Evolutionary conservation across 2,329 filamentous ascomycete species (phyloP), one percentile per base, ranked within the genome.

Genomic region (Scopulariopsis brevicaulis): DNA sequence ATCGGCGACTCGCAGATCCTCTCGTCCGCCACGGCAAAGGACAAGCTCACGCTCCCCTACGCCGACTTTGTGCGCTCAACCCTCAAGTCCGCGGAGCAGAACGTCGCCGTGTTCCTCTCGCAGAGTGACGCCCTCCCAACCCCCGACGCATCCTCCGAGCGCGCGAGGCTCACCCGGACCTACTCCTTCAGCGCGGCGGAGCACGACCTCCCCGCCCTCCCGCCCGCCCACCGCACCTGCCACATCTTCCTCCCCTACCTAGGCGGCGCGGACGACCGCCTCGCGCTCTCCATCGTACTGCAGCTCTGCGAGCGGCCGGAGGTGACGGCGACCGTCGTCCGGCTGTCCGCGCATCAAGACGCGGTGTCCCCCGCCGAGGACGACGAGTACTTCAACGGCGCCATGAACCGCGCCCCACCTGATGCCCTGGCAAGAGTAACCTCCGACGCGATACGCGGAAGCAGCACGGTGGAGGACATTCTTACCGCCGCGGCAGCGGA

Each of bases 211-310:
- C 73, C 79, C 0, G 72, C 80, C 22, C 74, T 79, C 1, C 83
- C 86, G 0, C 77, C 85, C 5, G 75, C 77, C 6, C 82, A 89
- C 65, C 85, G 84, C 60, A 84, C 83, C 40, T 90, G 96, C 67
- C 90, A 93, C 67, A 80, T 97, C 63, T 92, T 96, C 68, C 77
- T 96, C 57, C 87, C 92, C 0, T 97, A 90, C 71, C 85, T 96
- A 60, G 92, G 93, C 20, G 46, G 46, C 11, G 74, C 77, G 1
- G 94, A 99, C 66, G 93, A 96, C 66, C 81, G 84, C 8, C 82
- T 86, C 4, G 92, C 91, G 0, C 77, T 97, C 0, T 79, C 85
- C 1, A 82, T 97, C 25, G 87, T 93, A 3, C 77, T 97, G 3
- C 93, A 96, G 66, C 79, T 99, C 1, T 89, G 86, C 1, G 84